Evolutionary conservation across 129 eudicot genomes (phyloP).

Genomic region (Logfia minima): DNA sequence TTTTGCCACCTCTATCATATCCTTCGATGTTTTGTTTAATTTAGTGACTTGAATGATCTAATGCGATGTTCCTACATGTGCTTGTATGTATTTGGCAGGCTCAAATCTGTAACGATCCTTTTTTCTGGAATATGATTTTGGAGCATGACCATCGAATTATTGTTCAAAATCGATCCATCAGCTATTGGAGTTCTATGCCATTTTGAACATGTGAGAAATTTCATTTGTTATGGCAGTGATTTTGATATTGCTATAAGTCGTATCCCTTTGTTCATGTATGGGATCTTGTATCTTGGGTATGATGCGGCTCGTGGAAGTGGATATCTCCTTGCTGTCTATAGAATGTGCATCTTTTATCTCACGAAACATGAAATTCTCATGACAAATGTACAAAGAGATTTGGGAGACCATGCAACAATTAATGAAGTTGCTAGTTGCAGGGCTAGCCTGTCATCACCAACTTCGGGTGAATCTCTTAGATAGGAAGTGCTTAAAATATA

Average conservation of each 20-base stretch:
- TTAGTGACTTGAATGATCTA: no score
- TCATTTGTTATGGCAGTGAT: background rate
- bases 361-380: background rate
- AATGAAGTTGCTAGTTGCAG: background rate
- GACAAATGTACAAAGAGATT: background rate
- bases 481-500: background rate
- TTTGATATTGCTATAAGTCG: background rate
- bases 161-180: background rate
- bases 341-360: background rate
- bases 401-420: background rate
- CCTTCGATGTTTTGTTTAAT: background rate
- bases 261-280: background rate
- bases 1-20: no score
- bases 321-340: background rate
- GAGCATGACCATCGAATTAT: background rate
- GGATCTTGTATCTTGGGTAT: background rate
- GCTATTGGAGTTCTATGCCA: background rate
- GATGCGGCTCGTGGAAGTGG: no score
- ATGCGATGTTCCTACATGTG: no score
- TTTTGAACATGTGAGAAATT: background rate
- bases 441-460: background rate
- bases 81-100: background rate
- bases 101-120: background rate
- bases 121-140: background rate
- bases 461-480: background rate